Evolutionary conservation across 2,329 filamentous ascomycete species (phyloP).

Genomic region (Alternaria sp.): DNA sequence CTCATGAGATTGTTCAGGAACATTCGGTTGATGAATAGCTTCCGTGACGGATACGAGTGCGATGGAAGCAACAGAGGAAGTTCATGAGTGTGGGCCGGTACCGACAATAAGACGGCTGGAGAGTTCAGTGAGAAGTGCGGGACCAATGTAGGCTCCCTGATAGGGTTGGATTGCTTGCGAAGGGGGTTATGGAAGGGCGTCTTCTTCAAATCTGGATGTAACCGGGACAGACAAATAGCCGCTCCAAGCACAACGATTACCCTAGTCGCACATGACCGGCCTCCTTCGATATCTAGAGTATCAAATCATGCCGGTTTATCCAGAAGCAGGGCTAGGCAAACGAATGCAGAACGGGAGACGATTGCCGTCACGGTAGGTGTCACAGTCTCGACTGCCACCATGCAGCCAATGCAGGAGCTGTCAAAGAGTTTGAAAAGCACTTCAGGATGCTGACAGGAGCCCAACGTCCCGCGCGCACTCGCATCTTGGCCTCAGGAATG

Average conservation of each 20-base stretch:
- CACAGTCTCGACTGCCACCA: slow-evolving; percentile 17
- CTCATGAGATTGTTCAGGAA: background rate
- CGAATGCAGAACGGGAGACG: background rate
- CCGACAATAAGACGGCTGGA: background rate
- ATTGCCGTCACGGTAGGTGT: slow-evolving; percentile 11
- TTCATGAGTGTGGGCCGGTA: background rate
- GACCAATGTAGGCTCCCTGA: background rate
- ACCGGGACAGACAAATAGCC: background rate
- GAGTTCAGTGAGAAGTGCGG: background rate
- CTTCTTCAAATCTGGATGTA: background rate
- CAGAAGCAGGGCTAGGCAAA: background rate
- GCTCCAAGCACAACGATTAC: background rate
- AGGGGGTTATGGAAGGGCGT: background rate
- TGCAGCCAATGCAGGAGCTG: slow-evolving; percentile 13
- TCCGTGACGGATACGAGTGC: background rate
- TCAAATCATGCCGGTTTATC: background rate
- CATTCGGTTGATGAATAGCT: background rate
- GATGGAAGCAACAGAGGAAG: background rate
- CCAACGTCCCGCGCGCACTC: background rate
- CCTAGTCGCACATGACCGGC: background rate
- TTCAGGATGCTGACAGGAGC: slow-evolving; percentile 16
- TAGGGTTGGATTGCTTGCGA: background rate
- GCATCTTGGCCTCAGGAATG: background rate
- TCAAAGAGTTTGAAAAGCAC: slow-evolving; percentile 19
- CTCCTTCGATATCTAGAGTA: background rate